Percentiles rank a stretch among this genome's conserved stretches.
phyloP scores from a whole-genome alignment of 805 yeast genomes.

The Metschnikowia cerradonensis region DNA sequence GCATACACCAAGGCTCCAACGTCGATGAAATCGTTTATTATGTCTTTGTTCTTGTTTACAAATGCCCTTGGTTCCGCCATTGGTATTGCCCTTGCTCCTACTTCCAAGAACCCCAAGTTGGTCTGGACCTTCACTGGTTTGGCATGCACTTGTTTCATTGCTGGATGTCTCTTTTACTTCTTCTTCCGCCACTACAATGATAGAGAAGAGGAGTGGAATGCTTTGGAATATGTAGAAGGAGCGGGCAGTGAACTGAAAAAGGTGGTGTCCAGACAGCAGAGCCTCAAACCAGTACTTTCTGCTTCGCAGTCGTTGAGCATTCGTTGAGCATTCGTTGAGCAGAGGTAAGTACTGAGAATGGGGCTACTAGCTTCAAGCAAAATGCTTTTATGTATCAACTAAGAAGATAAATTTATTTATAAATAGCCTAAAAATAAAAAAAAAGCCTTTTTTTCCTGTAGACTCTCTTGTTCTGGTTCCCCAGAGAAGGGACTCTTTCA shows the following conservation, averaged over 20 bases:
- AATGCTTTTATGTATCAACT: neutral
- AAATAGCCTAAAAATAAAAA: neutral
- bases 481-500: neutral
- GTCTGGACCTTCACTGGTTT: constrained; percentile 66
- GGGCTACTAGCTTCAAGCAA: neutral
- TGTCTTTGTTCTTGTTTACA: constrained; percentile 55
- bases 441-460: neutral
- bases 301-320: constrained; percentile 1
- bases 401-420: too few relatives aligned
- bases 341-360: too few relatives aligned
- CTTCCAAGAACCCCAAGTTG: constrained; percentile 63
- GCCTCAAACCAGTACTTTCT: neutral
- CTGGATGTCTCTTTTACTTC: constrained; percentile 60
- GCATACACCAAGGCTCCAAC: constrained; percentile 17
- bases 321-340: constrained; percentile 1
- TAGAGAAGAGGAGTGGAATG: constrained; percentile 54
- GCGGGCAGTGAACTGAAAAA: neutral
- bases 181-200: constrained; percentile 51
- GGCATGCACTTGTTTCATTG: constrained; percentile 52
- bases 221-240: constrained; percentile 34
- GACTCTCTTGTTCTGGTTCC: neutral
- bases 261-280: neutral
- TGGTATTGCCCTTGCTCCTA: constrained; percentile 55
- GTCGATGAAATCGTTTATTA: constrained; percentile 16
- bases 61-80: constrained; percentile 72